These are phyloP conservation scores for Arabidopsis arenosa DNA, from an alignment of 345 rosid species.

Conservation along the genomic window DNA sequence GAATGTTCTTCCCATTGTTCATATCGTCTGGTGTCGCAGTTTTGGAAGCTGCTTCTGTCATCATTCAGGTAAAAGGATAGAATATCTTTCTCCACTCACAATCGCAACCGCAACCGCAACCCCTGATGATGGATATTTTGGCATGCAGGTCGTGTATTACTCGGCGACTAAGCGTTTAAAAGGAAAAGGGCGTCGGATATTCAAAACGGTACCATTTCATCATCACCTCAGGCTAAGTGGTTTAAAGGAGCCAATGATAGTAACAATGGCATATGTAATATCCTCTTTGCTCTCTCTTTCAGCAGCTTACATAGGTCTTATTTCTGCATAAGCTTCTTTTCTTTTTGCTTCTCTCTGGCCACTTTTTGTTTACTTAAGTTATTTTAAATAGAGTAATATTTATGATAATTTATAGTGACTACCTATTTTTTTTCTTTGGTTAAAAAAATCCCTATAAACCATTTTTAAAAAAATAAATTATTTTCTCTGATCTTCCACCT, in stretches of 20 bases:
- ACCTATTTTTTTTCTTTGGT: not conserved
- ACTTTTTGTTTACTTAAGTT: constrained; percentile 14
- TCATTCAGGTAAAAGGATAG: constrained; percentile 62
- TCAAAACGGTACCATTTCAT: constrained; percentile 46
- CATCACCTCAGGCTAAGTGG: constrained; percentile 44
- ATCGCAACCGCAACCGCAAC: not conserved
- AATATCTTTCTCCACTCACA: not conserved
- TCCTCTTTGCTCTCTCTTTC: constrained; percentile 44
- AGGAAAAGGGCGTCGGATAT: constrained; percentile 40
- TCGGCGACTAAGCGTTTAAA: constrained; percentile 34
- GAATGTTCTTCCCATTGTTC: constrained; percentile 91
- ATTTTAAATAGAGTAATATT: not conserved
- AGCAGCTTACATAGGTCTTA: constrained; percentile 47
- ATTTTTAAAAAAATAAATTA: no score
- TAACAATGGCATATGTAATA: constrained; percentile 43
- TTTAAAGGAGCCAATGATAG: constrained; percentile 39
- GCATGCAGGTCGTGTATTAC: constrained; percentile 38
- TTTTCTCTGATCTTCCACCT: not conserved
- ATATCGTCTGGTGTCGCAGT: constrained; percentile 79
- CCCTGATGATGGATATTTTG: constrained; percentile 3
- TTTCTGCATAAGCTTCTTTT: constrained; percentile 34
- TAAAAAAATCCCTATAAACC: not conserved
- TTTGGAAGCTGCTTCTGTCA: constrained; percentile 65
- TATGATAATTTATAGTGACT: not conserved
- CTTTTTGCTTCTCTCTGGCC: not conserved